Conservation (phyloP, 495 filamentous ascomycete species). For the Podospora appendiculata region DNA sequence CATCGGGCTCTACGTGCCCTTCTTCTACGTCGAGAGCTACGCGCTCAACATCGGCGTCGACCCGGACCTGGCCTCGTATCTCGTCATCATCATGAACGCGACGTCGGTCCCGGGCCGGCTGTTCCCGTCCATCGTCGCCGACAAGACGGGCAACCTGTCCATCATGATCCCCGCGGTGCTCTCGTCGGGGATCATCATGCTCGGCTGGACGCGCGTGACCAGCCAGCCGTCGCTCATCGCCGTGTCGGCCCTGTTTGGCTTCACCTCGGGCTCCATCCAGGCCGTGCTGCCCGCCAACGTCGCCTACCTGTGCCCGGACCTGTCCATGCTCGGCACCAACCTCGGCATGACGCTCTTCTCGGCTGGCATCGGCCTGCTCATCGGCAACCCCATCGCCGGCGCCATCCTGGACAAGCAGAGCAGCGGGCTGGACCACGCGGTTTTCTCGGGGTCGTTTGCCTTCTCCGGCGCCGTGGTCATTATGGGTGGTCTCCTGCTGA, state of each 20-base stretch:
- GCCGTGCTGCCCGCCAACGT: conserved; percentile 51
- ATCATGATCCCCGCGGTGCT: conserved; percentile 22
- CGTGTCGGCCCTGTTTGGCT: conserved; percentile 33
- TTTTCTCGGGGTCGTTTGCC: no score
- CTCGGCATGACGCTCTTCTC: conserved; percentile 58
- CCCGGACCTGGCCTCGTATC: conserved; percentile 29
- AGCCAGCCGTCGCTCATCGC: conserved; percentile 28
- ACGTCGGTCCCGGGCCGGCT: conserved; percentile 39
- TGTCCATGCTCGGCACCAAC: conserved; percentile 56
- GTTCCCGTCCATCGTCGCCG: conserved; percentile 32
- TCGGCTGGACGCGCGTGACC: conserved; percentile 29
- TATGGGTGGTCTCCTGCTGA: no score
- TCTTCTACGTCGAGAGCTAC: conserved; percentile 56
- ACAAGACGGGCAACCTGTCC: conserved; percentile 28
- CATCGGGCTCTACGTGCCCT: conserved; percentile 57
- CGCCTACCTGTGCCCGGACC: conserved; percentile 45
- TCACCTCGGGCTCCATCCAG: conserved; percentile 56
- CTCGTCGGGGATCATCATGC: conserved; percentile 21
- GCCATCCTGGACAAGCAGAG: conserved; percentile 23
- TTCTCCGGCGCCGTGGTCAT: no score
- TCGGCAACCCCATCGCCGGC: conserved; percentile 60
- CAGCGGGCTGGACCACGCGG: no score
- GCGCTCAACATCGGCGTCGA: conserved; percentile 44
- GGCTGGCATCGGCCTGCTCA: conserved; percentile 49
- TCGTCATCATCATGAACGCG: conserved; percentile 41